phyloP scores from a whole-genome alignment of 257 asterid genomes.

The Marsdenia floribunda region DNA sequence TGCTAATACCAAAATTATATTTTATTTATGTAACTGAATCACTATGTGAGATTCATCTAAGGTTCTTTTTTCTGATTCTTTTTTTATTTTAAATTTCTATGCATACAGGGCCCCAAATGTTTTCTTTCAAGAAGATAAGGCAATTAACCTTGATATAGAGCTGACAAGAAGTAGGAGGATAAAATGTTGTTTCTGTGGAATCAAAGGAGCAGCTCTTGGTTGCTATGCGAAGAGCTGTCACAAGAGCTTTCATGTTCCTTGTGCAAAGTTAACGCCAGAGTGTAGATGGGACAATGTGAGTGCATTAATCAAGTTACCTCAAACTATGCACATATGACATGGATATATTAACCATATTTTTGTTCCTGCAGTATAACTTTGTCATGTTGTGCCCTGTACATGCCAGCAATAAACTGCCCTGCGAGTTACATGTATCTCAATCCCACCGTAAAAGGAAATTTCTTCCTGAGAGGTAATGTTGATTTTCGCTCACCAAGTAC shows the following conservation, averaged over 20 bases:
- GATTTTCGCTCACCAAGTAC: background rate
- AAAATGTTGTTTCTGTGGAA: slow-evolving; percentile 74
- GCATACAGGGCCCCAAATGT: slow-evolving; percentile 93
- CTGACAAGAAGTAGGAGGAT: slow-evolving; percentile 75
- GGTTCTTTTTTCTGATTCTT: background rate
- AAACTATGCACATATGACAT: background rate
- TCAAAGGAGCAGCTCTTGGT: slow-evolving; percentile 94
- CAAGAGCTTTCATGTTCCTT: slow-evolving; percentile 86
- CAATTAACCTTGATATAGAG: slow-evolving; percentile 74
- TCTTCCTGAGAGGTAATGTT: slow-evolving; percentile 38
- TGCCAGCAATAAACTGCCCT: slow-evolving; percentile 58
- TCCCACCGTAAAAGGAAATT: slow-evolving; percentile 37
- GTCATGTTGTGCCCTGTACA: slow-evolving; percentile 86
- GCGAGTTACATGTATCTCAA: slow-evolving; percentile 37
- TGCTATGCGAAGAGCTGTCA: slow-evolving; percentile 84
- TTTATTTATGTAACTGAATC: background rate
- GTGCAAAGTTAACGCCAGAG: slow-evolving; percentile 81
- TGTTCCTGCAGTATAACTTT: slow-evolving; percentile 64
- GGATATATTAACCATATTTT: slow-evolving; percentile 8
- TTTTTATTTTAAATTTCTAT: slow-evolving; percentile 1
- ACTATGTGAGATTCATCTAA: background rate
- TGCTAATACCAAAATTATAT: background rate
- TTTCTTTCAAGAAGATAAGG: slow-evolving; percentile 58
- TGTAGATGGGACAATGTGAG: slow-evolving; percentile 89
- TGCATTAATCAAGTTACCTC: background rate